Percentiles rank a stretch among this genome's conserved stretches.
phyloP scores from a whole-genome alignment of 2,329 filamentous ascomycete species.

The Fusarium pseudonygamai region DNA sequence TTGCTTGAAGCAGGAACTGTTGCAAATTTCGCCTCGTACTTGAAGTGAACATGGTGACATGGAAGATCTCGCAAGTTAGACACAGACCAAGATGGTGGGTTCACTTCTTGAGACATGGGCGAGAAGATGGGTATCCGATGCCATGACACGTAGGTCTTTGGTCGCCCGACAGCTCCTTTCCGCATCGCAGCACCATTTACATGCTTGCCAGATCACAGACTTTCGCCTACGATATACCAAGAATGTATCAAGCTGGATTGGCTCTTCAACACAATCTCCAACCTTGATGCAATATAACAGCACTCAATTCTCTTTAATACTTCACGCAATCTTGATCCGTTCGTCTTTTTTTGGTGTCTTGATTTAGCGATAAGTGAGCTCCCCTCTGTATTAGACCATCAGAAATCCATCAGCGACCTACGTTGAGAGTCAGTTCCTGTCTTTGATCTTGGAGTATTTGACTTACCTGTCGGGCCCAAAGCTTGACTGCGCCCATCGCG shows the following conservation, averaged over 20 bases:
- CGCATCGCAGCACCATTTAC: not conserved
- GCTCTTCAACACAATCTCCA: not conserved
- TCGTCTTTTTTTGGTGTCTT: not conserved
- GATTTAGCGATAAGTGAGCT: not conserved
- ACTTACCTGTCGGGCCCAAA: not conserved
- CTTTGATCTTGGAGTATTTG: not conserved
- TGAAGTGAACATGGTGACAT: not conserved
- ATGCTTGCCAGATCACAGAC: no score
- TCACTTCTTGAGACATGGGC: not conserved
- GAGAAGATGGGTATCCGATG: not conserved
- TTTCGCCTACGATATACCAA: not conserved
- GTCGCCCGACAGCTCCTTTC: not conserved
- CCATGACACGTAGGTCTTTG: no score
- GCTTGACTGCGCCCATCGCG: not conserved
- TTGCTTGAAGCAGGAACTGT: constrained; percentile 28
- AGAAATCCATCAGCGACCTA: not conserved
- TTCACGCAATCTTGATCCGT: not conserved
- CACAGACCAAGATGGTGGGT: no score
- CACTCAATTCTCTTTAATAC: not conserved
- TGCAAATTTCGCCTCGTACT: not conserved
- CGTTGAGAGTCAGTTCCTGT: not conserved
- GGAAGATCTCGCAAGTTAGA: not conserved
- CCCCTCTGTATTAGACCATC: not conserved
- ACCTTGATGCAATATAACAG: not conserved
- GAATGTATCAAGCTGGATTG: not conserved